phyloP scores from a whole-genome alignment of 805 yeast species.

The Vanderwaltozyma yarrowii region DNA sequence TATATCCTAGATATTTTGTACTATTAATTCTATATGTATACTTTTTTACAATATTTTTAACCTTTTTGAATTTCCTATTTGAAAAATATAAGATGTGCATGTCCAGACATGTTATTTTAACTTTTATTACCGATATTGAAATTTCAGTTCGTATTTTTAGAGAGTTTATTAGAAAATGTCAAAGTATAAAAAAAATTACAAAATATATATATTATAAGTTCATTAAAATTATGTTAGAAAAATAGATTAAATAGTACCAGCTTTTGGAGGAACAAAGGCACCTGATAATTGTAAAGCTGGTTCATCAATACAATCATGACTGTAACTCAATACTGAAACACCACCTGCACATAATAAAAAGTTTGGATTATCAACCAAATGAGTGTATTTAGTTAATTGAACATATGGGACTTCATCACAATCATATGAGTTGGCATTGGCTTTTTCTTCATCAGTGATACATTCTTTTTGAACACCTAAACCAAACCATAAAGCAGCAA shows the following conservation, averaged over 20 bases:
- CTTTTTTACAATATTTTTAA: neutral
- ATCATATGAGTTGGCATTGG: constrained; percentile 15
- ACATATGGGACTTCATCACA: constrained; percentile 25
- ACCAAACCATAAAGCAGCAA: constrained; percentile 79
- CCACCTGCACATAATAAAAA: constrained; percentile 92
- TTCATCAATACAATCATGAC: constrained; percentile 73
- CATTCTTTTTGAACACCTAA: constrained; percentile 26
- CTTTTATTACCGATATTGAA: too few relatives aligned
- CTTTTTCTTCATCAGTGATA: constrained; percentile 13
- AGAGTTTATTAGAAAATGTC: too few relatives aligned
- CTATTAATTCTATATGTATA: neutral
- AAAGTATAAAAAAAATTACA: too few relatives aligned
- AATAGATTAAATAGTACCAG: too few relatives aligned
- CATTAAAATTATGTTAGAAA: too few relatives aligned
- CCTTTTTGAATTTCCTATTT: too few relatives aligned
- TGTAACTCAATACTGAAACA: constrained; percentile 83
- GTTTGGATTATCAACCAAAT: constrained; percentile 51
- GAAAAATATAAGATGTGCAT: too few relatives aligned
- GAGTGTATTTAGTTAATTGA: constrained; percentile 26
- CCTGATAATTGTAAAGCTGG: constrained; percentile 84
- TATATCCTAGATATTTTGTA: neutral
- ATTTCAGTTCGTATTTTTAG: too few relatives aligned
- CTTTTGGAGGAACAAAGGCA: constrained; percentile 49
- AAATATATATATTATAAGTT: too few relatives aligned
- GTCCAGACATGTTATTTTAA: too few relatives aligned